Conservation (phyloP, 192 early-diverging fungal genomes). For the Coemansia sp. region DNA sequence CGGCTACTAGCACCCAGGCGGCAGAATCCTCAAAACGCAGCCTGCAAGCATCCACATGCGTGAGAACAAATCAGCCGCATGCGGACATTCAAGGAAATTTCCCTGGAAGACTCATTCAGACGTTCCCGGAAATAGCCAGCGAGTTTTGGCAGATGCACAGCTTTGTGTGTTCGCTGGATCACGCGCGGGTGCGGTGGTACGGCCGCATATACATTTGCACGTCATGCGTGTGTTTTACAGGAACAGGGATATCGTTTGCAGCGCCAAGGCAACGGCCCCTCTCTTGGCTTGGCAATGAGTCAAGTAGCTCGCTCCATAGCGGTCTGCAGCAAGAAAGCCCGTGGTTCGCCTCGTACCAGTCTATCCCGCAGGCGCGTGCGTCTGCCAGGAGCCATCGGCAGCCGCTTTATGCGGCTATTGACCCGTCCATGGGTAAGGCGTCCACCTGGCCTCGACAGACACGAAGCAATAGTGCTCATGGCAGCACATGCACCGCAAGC, state of each 20-base stretch:
- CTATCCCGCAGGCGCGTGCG: neutral
- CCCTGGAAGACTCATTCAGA: too few species aligned
- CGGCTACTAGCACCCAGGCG: too few species aligned
- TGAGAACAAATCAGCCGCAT: too few species aligned
- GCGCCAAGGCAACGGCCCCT: too few species aligned
- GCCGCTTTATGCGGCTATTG: too few species aligned
- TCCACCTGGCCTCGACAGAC: neutral
- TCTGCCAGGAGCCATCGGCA: too few species aligned
- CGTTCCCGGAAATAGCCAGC: too few species aligned
- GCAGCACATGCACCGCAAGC: neutral
- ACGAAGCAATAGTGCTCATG: neutral
- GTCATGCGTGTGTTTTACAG: conserved; percentile 28
- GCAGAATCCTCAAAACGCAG: too few species aligned
- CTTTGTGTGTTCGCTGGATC: conserved; percentile 45
- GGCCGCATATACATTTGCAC: conserved; percentile 35
- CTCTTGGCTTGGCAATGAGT: too few species aligned
- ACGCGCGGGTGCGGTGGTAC: conserved; percentile 46
- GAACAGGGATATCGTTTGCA: conserved; percentile 26
- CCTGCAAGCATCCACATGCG: too few species aligned
- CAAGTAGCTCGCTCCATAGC: neutral
- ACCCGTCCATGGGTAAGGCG: too few species aligned
- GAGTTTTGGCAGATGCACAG: conserved; percentile 1
- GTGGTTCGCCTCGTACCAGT: neutral
- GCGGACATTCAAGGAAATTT: too few species aligned
- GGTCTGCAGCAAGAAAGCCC: neutral